Evolutionary conservation across 208 protist species (phyloP).

Genomic region (Trichomonas gallinae): DNA sequence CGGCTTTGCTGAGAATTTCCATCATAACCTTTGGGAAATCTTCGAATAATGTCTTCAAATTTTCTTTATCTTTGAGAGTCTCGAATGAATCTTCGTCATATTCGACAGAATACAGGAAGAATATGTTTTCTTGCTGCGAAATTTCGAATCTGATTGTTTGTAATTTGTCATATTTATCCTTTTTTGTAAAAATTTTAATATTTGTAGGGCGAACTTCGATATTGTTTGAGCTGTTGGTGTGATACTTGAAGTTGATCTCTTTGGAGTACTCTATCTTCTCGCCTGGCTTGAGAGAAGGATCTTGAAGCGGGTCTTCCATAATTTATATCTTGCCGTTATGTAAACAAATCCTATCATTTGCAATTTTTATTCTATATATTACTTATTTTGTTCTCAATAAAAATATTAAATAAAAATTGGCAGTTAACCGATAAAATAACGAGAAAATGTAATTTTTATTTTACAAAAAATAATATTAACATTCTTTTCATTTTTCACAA

Average conservation of each 20-base stretch:
- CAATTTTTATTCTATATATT: too few relatives aligned
- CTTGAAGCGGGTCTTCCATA: background rate
- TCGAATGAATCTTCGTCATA: background rate
- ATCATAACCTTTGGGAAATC: background rate
- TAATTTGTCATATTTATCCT: background rate
- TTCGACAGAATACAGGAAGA: background rate
- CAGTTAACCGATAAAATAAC: too few relatives aligned
- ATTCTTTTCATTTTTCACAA: too few relatives aligned
- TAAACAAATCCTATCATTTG: too few relatives aligned
- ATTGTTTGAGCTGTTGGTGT: background rate
- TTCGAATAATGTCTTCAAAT: background rate
- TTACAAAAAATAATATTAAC: too few relatives aligned
- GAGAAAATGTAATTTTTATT: too few relatives aligned
- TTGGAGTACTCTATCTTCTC: background rate
- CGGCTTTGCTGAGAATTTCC: background rate
- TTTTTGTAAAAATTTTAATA: background rate
- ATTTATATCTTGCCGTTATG: background rate
- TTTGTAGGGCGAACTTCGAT: background rate
- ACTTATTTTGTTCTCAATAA: too few relatives aligned
- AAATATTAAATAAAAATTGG: too few relatives aligned
- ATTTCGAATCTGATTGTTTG: background rate
- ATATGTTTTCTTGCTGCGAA: background rate
- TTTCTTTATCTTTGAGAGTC: background rate
- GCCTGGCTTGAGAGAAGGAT: background rate
- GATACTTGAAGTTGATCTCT: background rate